Percentiles rank a stretch among this genome's conserved stretches.
Conservation (phyloP, 2,329 filamentous ascomycete genomes). For the Pyricularia sp. region DNA sequence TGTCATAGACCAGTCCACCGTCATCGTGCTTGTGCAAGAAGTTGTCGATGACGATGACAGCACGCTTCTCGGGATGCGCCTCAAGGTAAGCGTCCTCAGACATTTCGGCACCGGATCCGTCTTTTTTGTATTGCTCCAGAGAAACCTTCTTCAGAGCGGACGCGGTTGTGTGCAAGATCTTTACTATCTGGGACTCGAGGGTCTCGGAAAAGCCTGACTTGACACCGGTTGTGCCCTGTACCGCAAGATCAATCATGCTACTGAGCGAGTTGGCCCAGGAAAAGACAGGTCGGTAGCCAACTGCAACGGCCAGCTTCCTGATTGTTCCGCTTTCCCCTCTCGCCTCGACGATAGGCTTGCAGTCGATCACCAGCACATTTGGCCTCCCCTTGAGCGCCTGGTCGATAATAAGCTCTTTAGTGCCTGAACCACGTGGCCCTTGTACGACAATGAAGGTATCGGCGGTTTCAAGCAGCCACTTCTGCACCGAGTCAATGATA, state of each 20-base stretch:
- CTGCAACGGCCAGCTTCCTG: slow-evolving; percentile 62
- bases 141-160: slow-evolving; percentile 68
- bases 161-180: slow-evolving; percentile 77
- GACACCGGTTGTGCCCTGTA: slow-evolving; percentile 84
- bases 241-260: slow-evolving; percentile 81
- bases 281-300: slow-evolving; percentile 88
- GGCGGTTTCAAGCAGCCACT: slow-evolving; percentile 75
- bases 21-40: slow-evolving; percentile 71
- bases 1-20: slow-evolving; percentile 53
- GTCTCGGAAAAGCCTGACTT: slow-evolving; percentile 94
- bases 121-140: slow-evolving; percentile 48
- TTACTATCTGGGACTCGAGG: slow-evolving; percentile 73
- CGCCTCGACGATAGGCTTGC: slow-evolving; percentile 84
- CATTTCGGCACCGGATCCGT: slow-evolving; percentile 55
- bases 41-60: slow-evolving; percentile 83
- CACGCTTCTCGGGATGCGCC: slow-evolving; percentile 69
- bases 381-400: slow-evolving; percentile 65
- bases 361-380: slow-evolving; percentile 78
- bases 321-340: slow-evolving; percentile 81
- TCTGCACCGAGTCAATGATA: slow-evolving; percentile 68
- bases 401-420: slow-evolving; percentile 75
- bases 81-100: slow-evolving; percentile 81
- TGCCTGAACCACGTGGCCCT: slow-evolving; percentile 81
- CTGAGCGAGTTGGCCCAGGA: slow-evolving; percentile 94
- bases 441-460: slow-evolving; percentile 92